Base-by-base conservation (phyloP, 2,329 filamentous ascomycete species). In the Talaromyces funiculosus region DNA sequence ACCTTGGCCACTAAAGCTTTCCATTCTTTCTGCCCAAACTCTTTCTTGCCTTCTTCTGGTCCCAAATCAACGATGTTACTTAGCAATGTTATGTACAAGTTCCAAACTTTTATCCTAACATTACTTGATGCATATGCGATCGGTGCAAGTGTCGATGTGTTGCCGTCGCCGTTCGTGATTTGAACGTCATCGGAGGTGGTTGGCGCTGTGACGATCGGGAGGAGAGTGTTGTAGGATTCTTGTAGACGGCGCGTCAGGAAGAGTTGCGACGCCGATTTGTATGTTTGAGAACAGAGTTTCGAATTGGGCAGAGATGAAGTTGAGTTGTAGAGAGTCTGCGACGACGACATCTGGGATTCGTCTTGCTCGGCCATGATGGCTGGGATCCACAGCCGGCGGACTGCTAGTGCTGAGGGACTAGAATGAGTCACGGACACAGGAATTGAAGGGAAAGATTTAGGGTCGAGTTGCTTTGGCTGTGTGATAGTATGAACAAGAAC, bases 71-170 rank as follows among this genome's bases (percentile, higher is more conserved):
- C 81, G 64, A 97, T 89, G 40, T 91, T 89, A 77, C 97, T 96
- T 64, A 97, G 81, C 55, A 97, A 88, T 18, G 92, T 96, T 65
- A 97, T 83, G 73, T 97, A 99, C 69, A 99, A 82, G 74, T 92
- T 96, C 94, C 94, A 99, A 64, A 97, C 89, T 76, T 97, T 99
- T 74, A 96, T 89, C 65, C 92, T 83, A 61, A 90, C 94, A 33
- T 87, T 89, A 66, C 89, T 86, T 43, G 90, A 92, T 57, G 91
- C 91, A 64, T 83, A 85, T 58, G 90, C 88, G 57, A 97, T 86
- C 4, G 92, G 90, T 29, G 91, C 88, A 29, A 84, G 79, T 61
- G 86, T 82, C 20, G 74, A 64, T 33, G 77, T 75, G 38, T 51
- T 53, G 35, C 45, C 49, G 53, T 81, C 76, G 31, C 78, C 77